phyloP scores from a whole-genome alignment of 1,284 basidiomycete species.

The Heterobasidion parviporum region DNA sequence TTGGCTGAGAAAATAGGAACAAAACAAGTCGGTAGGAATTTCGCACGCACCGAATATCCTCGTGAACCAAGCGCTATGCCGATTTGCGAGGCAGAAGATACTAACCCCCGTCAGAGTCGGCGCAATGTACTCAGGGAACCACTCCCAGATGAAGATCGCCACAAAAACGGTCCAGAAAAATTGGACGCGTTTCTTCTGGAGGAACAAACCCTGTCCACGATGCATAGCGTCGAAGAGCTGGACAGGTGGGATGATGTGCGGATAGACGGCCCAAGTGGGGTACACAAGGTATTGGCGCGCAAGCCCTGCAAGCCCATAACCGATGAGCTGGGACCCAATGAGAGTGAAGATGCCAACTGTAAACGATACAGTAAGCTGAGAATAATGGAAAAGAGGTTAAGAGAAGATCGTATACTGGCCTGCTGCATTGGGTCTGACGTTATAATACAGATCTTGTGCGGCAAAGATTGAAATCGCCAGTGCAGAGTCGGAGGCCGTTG shows the following conservation, averaged over 20 bases:
- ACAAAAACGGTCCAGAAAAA: constrained; percentile 16
- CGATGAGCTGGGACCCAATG: background rate
- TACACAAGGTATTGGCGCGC: constrained; percentile 25
- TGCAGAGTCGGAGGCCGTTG: background rate
- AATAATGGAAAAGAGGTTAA: too few relatives aligned
- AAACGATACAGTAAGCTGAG: too few relatives aligned
- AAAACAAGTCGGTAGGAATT: too few relatives aligned
- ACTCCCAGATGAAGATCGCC: constrained; percentile 11
- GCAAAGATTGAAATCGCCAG: background rate
- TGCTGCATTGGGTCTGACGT: background rate
- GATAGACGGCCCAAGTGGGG: constrained; percentile 2
- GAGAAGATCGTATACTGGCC: too few relatives aligned
- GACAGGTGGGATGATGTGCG: constrained; percentile 13
- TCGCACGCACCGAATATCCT: constrained; percentile 13
- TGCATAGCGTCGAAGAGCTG: constrained; percentile 7
- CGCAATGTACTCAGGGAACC: constrained; percentile 12
- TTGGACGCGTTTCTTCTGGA: constrained; percentile 2
- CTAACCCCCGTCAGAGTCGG: constrained; percentile 8
- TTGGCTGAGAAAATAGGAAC: too few relatives aligned
- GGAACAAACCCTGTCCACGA: background rate
- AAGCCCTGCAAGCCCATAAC: constrained; percentile 16
- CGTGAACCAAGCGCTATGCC: constrained; percentile 13
- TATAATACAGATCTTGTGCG: background rate
- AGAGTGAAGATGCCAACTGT: background rate
- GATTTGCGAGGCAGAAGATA: constrained; percentile 15